These are phyloP conservation scores for Panicum hallii DNA, from an alignment of 202 grass and related monocot species.

Conservation along the genomic window DNA sequence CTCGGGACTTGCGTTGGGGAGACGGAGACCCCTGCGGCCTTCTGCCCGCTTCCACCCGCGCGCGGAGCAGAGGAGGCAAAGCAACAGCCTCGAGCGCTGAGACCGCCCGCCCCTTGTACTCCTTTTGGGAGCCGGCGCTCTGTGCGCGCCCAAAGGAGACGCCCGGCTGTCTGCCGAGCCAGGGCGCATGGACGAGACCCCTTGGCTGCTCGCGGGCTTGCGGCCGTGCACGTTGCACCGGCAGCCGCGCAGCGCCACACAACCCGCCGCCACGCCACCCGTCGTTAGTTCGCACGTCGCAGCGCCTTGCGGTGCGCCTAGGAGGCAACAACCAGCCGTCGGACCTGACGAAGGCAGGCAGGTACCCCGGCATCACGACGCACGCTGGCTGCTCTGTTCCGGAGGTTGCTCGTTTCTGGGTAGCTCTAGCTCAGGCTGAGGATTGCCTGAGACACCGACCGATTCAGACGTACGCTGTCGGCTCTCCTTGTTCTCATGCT, in stretches of 20 bases:
- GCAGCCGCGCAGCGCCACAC: too few species aligned
- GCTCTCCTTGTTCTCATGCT: neutral
- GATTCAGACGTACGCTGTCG: neutral
- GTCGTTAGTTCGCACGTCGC: too few species aligned
- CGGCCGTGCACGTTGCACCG: too few species aligned
- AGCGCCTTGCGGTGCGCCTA: too few species aligned
- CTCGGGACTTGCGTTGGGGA: neutral
- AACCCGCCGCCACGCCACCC: too few species aligned
- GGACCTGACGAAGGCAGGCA: too few species aligned
- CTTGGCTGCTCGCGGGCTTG: neutral
- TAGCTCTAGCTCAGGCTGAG: neutral
- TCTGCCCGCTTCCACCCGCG: too few species aligned
- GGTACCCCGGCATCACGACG: neutral
- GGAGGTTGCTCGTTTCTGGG: neutral
- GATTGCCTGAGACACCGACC: neutral
- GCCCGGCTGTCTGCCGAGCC: conserved; percentile 25
- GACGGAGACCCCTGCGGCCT: too few species aligned
- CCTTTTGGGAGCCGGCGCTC: conserved; percentile 16
- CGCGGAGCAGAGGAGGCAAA: conserved; percentile 14
- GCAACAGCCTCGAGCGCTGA: conserved; percentile 26
- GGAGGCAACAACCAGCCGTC: too few species aligned
- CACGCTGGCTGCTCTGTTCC: too few species aligned
- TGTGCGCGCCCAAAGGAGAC: conserved; percentile 11
- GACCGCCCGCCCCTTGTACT: neutral
- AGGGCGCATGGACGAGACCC: too few species aligned